phyloP scores from a whole-genome alignment of 371 early-diverging fungal species.

The Globomyces sp. region DNA sequence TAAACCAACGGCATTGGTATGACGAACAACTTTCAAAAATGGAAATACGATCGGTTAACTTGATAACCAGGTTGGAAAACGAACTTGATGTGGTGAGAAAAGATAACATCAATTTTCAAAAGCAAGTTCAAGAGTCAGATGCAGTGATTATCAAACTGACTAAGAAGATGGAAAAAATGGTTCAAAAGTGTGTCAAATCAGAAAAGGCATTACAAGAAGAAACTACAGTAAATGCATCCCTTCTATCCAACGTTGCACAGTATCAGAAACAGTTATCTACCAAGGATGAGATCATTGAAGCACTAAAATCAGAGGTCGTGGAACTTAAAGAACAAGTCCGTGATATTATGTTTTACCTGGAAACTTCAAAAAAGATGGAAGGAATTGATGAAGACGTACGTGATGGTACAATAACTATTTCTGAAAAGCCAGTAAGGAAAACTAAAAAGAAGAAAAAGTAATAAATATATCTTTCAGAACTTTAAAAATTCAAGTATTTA shows the following conservation, averaged over 20 bases:
- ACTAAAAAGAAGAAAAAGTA: too few species aligned
- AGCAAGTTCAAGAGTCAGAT: slow-evolving; percentile 14
- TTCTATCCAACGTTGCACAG: slow-evolving; percentile 30
- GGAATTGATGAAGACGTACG: slow-evolving; percentile 8
- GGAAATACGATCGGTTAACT: slow-evolving; percentile 19
- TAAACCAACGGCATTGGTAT: slow-evolving; percentile 81
- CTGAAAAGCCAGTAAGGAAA: too few species aligned
- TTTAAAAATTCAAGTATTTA: too few species aligned
- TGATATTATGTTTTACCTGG: slow-evolving; percentile 53
- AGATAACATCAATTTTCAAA: neutral
- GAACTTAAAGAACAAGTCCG: slow-evolving; percentile 49
- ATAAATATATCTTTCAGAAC: too few species aligned
- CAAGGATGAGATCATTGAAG: slow-evolving; percentile 5
- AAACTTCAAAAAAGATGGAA: slow-evolving; percentile 40
- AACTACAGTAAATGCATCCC: slow-evolving; percentile 29
- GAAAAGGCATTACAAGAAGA: slow-evolving; percentile 39
- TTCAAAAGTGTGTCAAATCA: slow-evolving; percentile 25
- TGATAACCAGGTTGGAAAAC: slow-evolving; percentile 12
- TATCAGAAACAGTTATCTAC: slow-evolving; percentile 20
- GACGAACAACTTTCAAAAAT: slow-evolving; percentile 67
- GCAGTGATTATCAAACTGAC: slow-evolving; percentile 25
- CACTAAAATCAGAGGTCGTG: slow-evolving; percentile 19
- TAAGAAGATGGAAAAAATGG: slow-evolving; percentile 28
- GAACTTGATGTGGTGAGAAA: slow-evolving; percentile 13
- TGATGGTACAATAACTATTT: too few species aligned